Evolutionary conservation across 768 basidiomycete species (phyloP).

Genomic region (Kockovaella imperatae): DNA sequence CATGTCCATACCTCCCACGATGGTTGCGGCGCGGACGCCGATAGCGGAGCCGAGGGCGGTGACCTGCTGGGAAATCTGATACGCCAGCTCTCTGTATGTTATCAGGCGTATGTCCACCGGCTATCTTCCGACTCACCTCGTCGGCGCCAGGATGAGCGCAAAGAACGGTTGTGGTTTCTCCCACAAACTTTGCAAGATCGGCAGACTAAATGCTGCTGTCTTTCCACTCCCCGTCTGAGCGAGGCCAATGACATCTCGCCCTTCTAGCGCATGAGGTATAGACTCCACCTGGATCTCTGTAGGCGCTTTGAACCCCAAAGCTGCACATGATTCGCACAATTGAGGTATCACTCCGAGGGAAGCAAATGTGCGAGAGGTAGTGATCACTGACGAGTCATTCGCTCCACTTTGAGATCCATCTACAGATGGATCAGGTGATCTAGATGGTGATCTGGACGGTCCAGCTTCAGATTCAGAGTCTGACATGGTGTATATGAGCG

Average conservation of each 20-base stretch:
- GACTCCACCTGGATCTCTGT: constrained; percentile 82
- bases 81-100: constrained; percentile 69
- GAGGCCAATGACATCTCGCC: constrained; percentile 95
- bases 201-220: constrained; percentile 92
- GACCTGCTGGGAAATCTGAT: constrained; percentile 96
- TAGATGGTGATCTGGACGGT: constrained; percentile 9
- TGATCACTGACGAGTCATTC: no score
- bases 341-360: constrained; percentile 82
- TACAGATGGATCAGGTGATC: no score
- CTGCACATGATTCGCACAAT: constrained; percentile 73
- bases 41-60: constrained; percentile 83
- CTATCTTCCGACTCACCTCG: constrained; percentile 49
- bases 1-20: constrained; percentile 93
- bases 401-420: no score
- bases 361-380: constrained; percentile 54
- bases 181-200: constrained; percentile 94
- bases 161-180: constrained; percentile 81
- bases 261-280: constrained; percentile 79
- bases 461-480: constrained; percentile 9
- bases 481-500: neutral
- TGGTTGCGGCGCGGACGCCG: constrained; percentile 80
- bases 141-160: constrained; percentile 88
- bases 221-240: constrained; percentile 96
- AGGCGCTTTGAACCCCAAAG: constrained; percentile 72
- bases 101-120: neutral